Conservation (phyloP, 371 early-diverging fungal genomes). For the Actinomucor elegans region DNA sequence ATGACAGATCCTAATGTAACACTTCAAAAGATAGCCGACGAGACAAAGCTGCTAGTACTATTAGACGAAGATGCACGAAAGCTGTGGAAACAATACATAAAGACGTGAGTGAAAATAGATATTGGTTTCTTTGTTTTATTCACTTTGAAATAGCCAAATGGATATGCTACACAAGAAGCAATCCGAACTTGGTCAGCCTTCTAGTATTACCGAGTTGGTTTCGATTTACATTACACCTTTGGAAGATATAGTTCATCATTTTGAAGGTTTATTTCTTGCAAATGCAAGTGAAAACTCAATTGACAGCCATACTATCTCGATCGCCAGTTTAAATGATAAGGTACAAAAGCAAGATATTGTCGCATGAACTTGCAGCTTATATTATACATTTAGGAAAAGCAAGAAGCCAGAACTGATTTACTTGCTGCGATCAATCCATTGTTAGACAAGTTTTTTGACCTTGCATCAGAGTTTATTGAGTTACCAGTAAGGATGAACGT, state of each 20-base stretch:
- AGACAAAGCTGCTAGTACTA: constrained; percentile 58
- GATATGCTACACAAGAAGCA: constrained; percentile 16
- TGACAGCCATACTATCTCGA: neutral
- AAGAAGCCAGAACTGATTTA: constrained; percentile 24
- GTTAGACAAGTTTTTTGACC: constrained; percentile 20
- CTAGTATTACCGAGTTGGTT: constrained; percentile 14
- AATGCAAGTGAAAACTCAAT: neutral
- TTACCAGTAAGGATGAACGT: constrained; percentile 20
- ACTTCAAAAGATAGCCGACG: constrained; percentile 48
- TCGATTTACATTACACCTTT: constrained; percentile 19
- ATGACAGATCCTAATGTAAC: constrained; percentile 23
- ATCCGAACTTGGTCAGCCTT: neutral
- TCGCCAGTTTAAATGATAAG: neutral
- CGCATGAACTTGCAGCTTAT: neutral
- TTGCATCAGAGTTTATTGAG: constrained; percentile 9
- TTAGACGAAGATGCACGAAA: constrained; percentile 51
- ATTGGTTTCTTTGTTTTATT: neutral
- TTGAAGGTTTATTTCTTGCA: constrained; percentile 22
- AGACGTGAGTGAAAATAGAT: constrained; percentile 37
- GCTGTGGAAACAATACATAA: constrained; percentile 50
- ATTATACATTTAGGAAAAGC: constrained; percentile 10
- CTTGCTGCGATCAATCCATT: constrained; percentile 18
- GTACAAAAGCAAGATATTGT: neutral
- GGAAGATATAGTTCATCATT: constrained; percentile 28
- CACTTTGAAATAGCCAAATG: constrained; percentile 14